Conservation (phyloP, 352 stramenopile genomes). For the Phytophthora melonis region DNA sequence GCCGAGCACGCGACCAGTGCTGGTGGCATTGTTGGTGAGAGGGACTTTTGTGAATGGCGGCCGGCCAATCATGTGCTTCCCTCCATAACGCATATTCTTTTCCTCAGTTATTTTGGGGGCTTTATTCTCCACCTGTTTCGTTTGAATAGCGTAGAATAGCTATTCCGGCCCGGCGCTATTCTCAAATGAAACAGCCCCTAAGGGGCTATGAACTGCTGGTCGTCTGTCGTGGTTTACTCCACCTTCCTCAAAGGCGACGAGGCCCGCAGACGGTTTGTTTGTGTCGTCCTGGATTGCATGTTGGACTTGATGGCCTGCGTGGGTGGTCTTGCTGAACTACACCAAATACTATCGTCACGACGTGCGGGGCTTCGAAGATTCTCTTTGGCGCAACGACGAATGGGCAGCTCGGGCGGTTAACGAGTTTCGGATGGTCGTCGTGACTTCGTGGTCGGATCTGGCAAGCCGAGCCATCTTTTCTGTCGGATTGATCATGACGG, state of each 20-base stretch:
- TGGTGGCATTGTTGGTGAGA: too few relatives aligned
- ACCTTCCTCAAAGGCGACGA: slow-evolving; percentile 5
- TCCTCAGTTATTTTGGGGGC: too few relatives aligned
- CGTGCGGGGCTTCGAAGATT: background rate
- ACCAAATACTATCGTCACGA: background rate
- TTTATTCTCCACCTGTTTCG: too few relatives aligned
- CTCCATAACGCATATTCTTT: too few relatives aligned
- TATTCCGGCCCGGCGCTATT: too few relatives aligned
- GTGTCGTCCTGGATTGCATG: slow-evolving; percentile 7
- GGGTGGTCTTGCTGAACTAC: slow-evolving; percentile 9
- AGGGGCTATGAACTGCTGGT: slow-evolving; percentile 35
- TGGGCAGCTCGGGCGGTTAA: slow-evolving; percentile 12
- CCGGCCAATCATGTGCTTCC: too few relatives aligned
- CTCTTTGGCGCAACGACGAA: background rate
- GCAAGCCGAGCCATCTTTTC: slow-evolving; percentile 17
- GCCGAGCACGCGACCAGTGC: too few relatives aligned
- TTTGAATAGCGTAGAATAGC: too few relatives aligned
- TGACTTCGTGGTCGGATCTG: slow-evolving; percentile 20
- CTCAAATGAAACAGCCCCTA: too few relatives aligned
- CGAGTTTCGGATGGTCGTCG: slow-evolving; percentile 25
- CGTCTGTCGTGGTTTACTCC: slow-evolving; percentile 6
- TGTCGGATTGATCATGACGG: slow-evolving; percentile 8
- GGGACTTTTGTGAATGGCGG: too few relatives aligned
- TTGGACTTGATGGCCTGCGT: slow-evolving; percentile 17
- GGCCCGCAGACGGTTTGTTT: background rate